These are phyloP conservation scores for Erucastrum elatum DNA, from an alignment of 345 rosid genomes.

Conservation along the genomic window DNA sequence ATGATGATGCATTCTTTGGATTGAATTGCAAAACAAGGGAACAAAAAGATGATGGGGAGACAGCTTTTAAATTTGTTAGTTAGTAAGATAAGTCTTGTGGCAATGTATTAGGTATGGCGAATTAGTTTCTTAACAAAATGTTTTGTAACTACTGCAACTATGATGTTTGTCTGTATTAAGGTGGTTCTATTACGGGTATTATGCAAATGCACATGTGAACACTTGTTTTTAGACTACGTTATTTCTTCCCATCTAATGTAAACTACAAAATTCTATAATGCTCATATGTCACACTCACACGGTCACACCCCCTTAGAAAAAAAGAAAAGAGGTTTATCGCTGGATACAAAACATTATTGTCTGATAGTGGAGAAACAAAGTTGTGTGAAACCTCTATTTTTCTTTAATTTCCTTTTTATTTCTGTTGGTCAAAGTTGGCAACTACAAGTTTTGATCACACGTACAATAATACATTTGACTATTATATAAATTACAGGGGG, in stretches of 20 bases:
- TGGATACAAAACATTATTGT: constrained; percentile 9
- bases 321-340: not conserved
- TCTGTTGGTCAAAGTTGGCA: constrained; percentile 30
- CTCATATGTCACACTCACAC: not conserved
- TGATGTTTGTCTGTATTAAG: not conserved
- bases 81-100: constrained; percentile 15
- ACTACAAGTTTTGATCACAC: constrained; percentile 10
- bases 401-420: not conserved
- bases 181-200: not conserved
- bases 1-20: constrained; percentile 2
- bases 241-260: not conserved
- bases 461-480: constrained; percentile 19
- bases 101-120: constrained; percentile 22
- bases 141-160: constrained; percentile 9
- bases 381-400: not conserved
- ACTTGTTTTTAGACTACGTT: not conserved
- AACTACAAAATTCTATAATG: not conserved
- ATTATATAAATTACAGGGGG: not conserved
- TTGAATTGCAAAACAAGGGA: constrained; percentile 23
- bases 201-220: constrained; percentile 2
- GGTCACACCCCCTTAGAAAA: not conserved
- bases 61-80: not conserved
- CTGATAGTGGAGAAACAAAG: constrained; percentile 3
- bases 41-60: not conserved
- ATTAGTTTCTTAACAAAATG: not conserved